A percentile compares a stretch with the other conserved stretches of the same genome.
Evolutionary conservation across 2,329 filamentous ascomycete genomes (phyloP).

Genomic region (Metarhizium guizhouense): DNA sequence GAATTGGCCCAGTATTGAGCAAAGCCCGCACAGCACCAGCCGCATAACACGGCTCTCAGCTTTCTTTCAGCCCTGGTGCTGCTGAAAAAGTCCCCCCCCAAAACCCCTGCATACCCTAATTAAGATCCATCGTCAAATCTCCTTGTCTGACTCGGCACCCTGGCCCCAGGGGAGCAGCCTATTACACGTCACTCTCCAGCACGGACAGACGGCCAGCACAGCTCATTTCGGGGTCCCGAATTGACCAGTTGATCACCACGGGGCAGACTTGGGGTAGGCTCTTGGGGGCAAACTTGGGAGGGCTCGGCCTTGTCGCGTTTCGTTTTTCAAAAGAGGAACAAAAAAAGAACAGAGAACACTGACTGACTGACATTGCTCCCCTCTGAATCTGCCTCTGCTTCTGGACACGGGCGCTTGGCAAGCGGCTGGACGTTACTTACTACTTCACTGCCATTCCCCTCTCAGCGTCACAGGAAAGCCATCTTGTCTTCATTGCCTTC

Average conservation of each 20-base stretch:
- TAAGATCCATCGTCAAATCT: slow-evolving; percentile 5
- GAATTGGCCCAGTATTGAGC: neutral
- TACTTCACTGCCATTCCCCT: neutral
- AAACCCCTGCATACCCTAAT: slow-evolving; percentile 1
- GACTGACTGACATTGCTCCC: neutral
- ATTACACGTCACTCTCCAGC: slow-evolving; percentile 2
- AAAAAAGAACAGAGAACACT: neutral
- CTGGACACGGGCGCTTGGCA: neutral
- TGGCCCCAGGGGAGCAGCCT: neutral
- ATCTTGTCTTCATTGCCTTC: neutral
- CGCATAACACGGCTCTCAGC: neutral
- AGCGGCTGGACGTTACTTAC: neutral
- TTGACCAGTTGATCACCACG: neutral
- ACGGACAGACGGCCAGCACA: neutral
- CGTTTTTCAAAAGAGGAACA: neutral
- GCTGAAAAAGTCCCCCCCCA: neutral
- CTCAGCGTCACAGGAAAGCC: neutral
- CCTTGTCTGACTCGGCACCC: slow-evolving; percentile 10
- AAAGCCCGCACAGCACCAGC: neutral
- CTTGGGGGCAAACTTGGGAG: neutral
- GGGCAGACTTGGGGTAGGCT: neutral
- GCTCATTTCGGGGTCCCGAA: slow-evolving; percentile 3
- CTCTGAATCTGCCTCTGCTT: too few species aligned
- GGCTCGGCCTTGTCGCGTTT: neutral
- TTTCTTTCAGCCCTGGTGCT: slow-evolving; percentile 1